Percentiles rank a stretch among this genome's conserved stretches.
phyloP scores from a whole-genome alignment of 208 protist genomes.

The Acanthamoeba triangularis region DNA sequence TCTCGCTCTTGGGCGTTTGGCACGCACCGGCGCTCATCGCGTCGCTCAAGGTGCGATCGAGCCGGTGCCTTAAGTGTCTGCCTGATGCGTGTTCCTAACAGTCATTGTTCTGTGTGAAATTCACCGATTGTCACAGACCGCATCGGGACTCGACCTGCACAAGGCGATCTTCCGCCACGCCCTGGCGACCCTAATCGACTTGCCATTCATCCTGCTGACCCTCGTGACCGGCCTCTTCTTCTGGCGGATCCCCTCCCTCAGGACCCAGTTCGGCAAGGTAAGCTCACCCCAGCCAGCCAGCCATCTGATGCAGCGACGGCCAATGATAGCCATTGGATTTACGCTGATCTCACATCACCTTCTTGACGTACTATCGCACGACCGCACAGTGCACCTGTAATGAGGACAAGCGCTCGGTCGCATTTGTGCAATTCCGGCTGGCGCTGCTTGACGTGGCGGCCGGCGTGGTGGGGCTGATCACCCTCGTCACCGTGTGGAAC shows the following conservation, averaged over 20 bases:
- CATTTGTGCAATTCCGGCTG: constrained; percentile 12
- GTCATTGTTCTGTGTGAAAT: not conserved
- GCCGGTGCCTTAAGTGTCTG: too few relatives aligned
- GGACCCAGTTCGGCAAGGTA: constrained; percentile 21
- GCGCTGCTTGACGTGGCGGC: constrained; percentile 15
- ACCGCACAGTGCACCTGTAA: not conserved
- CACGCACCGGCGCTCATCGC: not conserved
- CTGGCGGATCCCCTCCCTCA: constrained; percentile 32
- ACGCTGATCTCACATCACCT: too few relatives aligned
- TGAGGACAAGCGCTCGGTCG: not conserved
- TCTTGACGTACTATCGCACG: not conserved
- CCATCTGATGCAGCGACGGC: not conserved
- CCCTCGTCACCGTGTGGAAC: constrained; percentile 38
- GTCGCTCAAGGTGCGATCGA: not conserved
- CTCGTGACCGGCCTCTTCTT: not conserved
- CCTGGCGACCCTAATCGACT: not conserved
- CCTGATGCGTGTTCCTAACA: too few relatives aligned
- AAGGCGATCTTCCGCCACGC: not conserved
- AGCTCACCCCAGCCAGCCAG: too few relatives aligned
- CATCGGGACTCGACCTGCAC: not conserved
- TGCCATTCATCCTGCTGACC: constrained; percentile 51
- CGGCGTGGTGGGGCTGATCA: not conserved
- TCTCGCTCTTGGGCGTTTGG: not conserved
- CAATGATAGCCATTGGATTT: not conserved
- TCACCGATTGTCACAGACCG: too few relatives aligned